A percentile compares a stretch with the other conserved stretches of the same genome.
These are phyloP conservation scores for Colletotrichum agaves DNA, from an alignment of 2,329 filamentous ascomycete species.

Conservation along the genomic window DNA sequence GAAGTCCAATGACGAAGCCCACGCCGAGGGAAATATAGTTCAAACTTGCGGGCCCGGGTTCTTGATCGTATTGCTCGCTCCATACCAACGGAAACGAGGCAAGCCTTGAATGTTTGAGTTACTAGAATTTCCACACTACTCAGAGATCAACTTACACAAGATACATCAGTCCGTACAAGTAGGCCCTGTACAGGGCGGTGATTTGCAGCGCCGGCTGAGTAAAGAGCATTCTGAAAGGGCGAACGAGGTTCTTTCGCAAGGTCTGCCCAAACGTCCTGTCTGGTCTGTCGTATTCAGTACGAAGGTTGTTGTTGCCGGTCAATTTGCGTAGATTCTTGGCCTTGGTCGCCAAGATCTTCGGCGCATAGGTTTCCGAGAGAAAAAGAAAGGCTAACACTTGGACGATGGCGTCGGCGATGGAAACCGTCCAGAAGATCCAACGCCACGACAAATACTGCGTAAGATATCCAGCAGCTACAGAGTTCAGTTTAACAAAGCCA, in stretches of 20 bases:
- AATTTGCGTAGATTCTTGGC: conserved; percentile 43
- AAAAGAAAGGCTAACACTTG: conserved; percentile 50
- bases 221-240: conserved; percentile 60
- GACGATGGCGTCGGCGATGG: conserved; percentile 49
- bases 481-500: not conserved
- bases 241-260: conserved; percentile 48
- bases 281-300: conserved; percentile 44
- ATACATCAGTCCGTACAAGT: conserved; percentile 66
- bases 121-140: accelerated
- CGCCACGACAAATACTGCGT: conserved; percentile 53
- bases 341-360: conserved; percentile 45
- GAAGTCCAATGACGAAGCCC: conserved; percentile 65
- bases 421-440: conserved; percentile 57
- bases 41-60: conserved; percentile 58
- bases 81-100: conserved; percentile 64
- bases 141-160: conserved; percentile 48
- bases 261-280: conserved; percentile 42
- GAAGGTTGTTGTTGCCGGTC: conserved; percentile 44
- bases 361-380: conserved; percentile 52
- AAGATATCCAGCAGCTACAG: conserved; percentile 51
- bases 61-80: conserved; percentile 58
- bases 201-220: conserved; percentile 62
- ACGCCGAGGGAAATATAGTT: conserved; percentile 64
- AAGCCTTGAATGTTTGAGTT: conserved; percentile 44
- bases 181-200: conserved; percentile 59